Evolutionary conservation across 2,329 filamentous ascomycete species (phyloP), one percentile per base, ranked within the genome.

Genomic region (Neopestalotiopsis sp.): DNA sequence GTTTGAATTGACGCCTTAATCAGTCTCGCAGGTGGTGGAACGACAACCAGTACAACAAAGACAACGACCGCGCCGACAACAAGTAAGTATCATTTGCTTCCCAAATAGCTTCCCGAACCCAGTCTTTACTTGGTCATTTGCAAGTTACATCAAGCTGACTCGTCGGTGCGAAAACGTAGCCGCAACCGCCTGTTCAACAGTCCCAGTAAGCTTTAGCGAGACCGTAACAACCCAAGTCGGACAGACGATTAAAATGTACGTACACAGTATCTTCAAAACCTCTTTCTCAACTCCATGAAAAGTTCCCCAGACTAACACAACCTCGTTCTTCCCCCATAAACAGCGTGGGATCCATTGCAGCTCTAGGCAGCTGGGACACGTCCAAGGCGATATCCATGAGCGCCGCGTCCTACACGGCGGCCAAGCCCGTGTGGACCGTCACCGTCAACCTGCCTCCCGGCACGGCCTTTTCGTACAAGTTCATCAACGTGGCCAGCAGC

Each of bases 401-500:
- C 57, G 84, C 86, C 4, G 78, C 78, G 28, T 72, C 81, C 32
- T 90, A 89, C 73, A 87, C 84, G 2, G 71, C 74, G 38, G 76
- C 75, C 32, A 84, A 87, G 72, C 85, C 82, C 3, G 69, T 88
- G 3, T 90, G 88, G 88, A 81, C 75, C 28, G 81, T 74, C 0
- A 84, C 82, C 0, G 74, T 89, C 17, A 79, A 76, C 28, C 72
- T 90, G 4, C 74, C 83, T 0, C 80, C 86, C 0, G 86, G 85
- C 0, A 80, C 78, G 0, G 78, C 74, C 1, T 79, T 90, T 45
- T 72, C 84, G 74, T 90, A 89, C 74, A 89, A 90, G 75, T 90
- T 85, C 74, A 82, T 90, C 70, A 83, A 83, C 72, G 81, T 87
- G 52, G 80, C 79, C 61, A 77, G 75, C 14, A 80, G 82, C 69